Evolutionary conservation across 371 early-diverging fungal species (phyloP).

Genomic region (Mucor indicus): DNA sequence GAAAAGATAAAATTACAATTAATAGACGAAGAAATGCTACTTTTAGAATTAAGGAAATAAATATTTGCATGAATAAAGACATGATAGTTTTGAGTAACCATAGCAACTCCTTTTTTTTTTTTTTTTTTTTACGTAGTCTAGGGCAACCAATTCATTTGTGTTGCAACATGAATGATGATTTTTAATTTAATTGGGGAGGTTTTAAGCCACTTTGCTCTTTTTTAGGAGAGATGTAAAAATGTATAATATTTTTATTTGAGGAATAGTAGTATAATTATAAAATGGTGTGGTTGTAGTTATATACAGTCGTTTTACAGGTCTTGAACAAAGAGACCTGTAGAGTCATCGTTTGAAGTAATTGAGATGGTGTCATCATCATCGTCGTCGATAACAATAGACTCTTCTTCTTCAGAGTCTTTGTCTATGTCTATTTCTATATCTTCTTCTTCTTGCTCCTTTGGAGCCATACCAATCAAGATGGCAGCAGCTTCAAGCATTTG

Average conservation of each 20-base stretch:
- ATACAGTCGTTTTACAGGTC: conserved; percentile 12
- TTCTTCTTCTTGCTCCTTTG: conserved; percentile 2
- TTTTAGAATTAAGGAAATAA: conserved; percentile 5
- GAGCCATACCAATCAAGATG: conserved; percentile 60
- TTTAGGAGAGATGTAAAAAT: not conserved
- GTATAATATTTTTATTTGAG: too few relatives aligned
- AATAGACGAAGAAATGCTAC: conserved; percentile 7
- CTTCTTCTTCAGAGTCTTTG: conserved; percentile 16
- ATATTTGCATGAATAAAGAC: not conserved
- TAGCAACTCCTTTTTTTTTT: too few relatives aligned
- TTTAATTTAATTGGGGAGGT: too few relatives aligned
- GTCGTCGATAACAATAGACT: conserved; percentile 24
- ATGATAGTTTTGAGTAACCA: too few relatives aligned
- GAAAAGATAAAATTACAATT: conserved; percentile 15
- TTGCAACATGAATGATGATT: too few relatives aligned
- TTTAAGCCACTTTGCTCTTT: not conserved
- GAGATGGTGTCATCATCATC: conserved; percentile 12
- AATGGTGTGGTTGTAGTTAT: too few relatives aligned
- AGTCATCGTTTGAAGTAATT: conserved; percentile 1
- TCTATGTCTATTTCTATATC: not conserved
- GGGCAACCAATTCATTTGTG: too few relatives aligned
- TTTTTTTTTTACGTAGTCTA: too few relatives aligned
- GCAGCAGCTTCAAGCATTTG: conserved; percentile 76
- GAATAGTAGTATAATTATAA: too few relatives aligned
- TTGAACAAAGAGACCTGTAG: conserved; percentile 24